phyloP scores from a whole-genome alignment of 2,329 filamentous ascomycete genomes.

The Fusarium lateritium region DNA sequence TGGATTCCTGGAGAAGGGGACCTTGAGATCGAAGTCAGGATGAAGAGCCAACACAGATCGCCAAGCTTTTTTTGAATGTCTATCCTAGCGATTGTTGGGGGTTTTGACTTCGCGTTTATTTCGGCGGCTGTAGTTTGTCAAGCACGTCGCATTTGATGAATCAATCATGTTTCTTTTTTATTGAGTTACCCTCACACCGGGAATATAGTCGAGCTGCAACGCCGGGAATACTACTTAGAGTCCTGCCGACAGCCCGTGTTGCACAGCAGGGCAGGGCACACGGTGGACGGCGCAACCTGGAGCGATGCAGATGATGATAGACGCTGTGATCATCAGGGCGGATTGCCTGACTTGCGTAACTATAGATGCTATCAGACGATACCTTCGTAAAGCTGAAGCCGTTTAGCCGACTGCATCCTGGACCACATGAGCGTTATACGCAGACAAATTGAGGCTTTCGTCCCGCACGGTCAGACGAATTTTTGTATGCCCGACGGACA shows the following conservation, averaged over 20 bases:
- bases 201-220: conserved; percentile 22
- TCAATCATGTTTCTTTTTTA: neutral
- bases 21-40: conserved; percentile 11
- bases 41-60: conserved; percentile 13
- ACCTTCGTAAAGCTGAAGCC: conserved; percentile 17
- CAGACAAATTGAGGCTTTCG: neutral
- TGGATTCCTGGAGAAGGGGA: conserved; percentile 2
- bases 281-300: neutral
- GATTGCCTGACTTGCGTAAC: conserved; percentile 11
- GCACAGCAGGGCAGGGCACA: neutral
- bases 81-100: neutral
- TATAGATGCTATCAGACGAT: conserved; percentile 4
- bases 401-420: conserved; percentile 12
- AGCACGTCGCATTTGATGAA: neutral
- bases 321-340: conserved; percentile 27
- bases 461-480: conserved; percentile 5
- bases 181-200: conserved; percentile 14
- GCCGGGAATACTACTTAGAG: conserved; percentile 22
- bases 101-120: neutral
- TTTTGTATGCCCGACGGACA: neutral
- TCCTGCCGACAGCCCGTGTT: conserved; percentile 8
- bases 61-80: conserved; percentile 1
- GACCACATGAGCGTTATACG: neutral
- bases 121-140: neutral
- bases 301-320: conserved; percentile 26